Evolutionary conservation across 495 filamentous ascomycete genomes (phyloP).

Genomic region (Hypoxylon crocopeplum): DNA sequence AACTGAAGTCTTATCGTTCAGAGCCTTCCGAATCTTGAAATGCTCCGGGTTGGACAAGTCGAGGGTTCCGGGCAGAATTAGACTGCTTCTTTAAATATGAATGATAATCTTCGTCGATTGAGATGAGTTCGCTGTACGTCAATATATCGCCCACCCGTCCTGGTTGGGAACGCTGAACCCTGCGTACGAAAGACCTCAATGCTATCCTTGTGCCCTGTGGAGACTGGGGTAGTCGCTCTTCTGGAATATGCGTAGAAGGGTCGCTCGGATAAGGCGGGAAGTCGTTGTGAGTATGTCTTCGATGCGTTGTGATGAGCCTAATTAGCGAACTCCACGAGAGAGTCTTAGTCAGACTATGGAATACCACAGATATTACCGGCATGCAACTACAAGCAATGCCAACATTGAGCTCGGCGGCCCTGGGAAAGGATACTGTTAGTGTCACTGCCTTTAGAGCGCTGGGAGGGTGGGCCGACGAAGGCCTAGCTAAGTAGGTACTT

Average conservation of each 20-base stretch:
- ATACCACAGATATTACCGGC: not conserved
- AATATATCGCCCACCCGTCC: not conserved
- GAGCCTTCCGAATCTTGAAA: too few relatives aligned
- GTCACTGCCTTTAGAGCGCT: not conserved
- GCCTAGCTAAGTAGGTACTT: too few relatives aligned
- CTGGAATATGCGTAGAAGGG: not conserved
- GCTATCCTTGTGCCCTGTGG: not conserved
- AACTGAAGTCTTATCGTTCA: too few relatives aligned
- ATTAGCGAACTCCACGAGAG: not conserved
- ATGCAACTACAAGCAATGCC: constrained; percentile 3
- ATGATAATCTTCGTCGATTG: constrained; percentile 4
- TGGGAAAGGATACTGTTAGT: not conserved
- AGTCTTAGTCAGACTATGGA: not conserved
- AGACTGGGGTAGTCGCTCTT: not conserved
- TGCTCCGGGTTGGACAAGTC: too few relatives aligned
- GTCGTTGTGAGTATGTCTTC: not conserved
- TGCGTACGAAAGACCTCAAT: not conserved
- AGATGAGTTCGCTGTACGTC: not conserved
- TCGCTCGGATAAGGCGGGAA: not conserved
- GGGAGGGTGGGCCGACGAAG: not conserved
- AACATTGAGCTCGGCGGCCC: constrained; percentile 9
- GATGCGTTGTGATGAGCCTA: not conserved
- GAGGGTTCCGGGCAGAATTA: not conserved
- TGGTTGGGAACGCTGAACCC: not conserved
- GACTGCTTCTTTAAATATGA: not conserved